phyloP scores from a whole-genome alignment of 768 basidiomycete genomes.

The Phaeotremella fagi region DNA sequence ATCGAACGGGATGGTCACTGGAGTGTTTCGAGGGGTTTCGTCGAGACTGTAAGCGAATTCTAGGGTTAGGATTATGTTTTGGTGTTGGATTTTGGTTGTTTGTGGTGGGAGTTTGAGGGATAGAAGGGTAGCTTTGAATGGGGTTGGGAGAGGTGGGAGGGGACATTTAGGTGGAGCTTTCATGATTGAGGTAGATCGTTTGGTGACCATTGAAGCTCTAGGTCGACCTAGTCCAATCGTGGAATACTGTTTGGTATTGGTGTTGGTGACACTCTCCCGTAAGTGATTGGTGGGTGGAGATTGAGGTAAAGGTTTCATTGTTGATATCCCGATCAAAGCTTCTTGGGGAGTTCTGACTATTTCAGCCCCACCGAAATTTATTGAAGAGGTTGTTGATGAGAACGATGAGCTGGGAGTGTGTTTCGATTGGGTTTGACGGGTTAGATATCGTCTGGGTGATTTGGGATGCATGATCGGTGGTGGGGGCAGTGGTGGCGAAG shows the following conservation, averaged over 20 bases:
- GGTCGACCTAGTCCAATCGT: background rate
- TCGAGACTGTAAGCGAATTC: constrained; percentile 32
- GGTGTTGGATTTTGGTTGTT: background rate
- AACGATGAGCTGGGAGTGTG: background rate
- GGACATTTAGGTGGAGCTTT: constrained; percentile 1
- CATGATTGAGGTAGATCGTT: background rate
- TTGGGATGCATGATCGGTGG: background rate
- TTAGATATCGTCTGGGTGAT: background rate
- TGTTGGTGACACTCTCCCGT: background rate
- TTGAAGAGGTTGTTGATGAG: background rate
- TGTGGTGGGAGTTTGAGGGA: constrained; percentile 1
- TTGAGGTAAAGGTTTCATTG: background rate
- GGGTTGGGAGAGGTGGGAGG: background rate
- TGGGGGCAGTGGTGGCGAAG: background rate
- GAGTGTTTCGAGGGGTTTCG: constrained; percentile 15
- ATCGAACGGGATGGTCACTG: constrained; percentile 15
- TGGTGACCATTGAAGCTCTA: background rate
- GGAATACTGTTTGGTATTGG: background rate
- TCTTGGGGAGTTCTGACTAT: constrained; percentile 22
- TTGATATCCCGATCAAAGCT: constrained; percentile 16
- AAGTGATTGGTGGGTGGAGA: too few relatives aligned
- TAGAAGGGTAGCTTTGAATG: constrained; percentile 20
- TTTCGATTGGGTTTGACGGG: background rate
- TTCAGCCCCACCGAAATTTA: constrained; percentile 10
- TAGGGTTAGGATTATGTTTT: constrained; percentile 12